Evolutionary conservation across 129 eudicot genomes (phyloP), one percentile per base, ranked within the genome.

Genomic region (Lonicera japonica): DNA sequence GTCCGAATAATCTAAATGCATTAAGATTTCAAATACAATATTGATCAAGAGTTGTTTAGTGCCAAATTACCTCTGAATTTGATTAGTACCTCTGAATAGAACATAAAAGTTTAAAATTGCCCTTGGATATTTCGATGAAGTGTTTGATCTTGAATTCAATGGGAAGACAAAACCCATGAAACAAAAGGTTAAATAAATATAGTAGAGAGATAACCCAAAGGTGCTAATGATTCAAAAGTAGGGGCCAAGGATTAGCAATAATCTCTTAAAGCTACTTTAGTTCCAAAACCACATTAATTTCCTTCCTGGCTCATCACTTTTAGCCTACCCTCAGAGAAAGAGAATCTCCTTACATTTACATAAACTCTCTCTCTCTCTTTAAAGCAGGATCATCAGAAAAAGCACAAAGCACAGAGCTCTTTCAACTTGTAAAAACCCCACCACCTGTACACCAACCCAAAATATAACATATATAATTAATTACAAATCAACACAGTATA

Each of bases 361-460:
- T 64, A 29, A 43, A 8, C 50, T 21, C 73, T 72, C 73, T 64
- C 70, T 25, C 67, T n/a, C n/a, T n/a, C n/a, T 40, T 58, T 72
- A 86, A 17, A 80, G 24, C 79, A 86, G n/a, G n/a, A n/a, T 65
- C 70, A 78, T 74, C 64, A 83, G 58, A 39, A 83, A 65, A 68
- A 70, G 63, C 67, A 70, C 73, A 77, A 29, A 66, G 54, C 63
- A 74, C 21, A 83, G 50, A 46, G 78, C 88, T 78, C 65, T 74
- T 63, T 71, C 73, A 70, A 73, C 76, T 40, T 61, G 65, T 21
- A 38, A 52, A 66, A 78, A 70, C 81, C 84, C 85, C 82, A 80
- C 74, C 64, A 58, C 83, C 97, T 86, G 90, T 89, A 82, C 24
- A 64, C 16, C 76, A 74, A 75, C 64, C 48, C 61, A 36, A 59